These are phyloP conservation scores for Diaporthe helianthi DNA, from an alignment of 2,329 filamentous ascomycete genomes.

Conservation along the genomic window DNA sequence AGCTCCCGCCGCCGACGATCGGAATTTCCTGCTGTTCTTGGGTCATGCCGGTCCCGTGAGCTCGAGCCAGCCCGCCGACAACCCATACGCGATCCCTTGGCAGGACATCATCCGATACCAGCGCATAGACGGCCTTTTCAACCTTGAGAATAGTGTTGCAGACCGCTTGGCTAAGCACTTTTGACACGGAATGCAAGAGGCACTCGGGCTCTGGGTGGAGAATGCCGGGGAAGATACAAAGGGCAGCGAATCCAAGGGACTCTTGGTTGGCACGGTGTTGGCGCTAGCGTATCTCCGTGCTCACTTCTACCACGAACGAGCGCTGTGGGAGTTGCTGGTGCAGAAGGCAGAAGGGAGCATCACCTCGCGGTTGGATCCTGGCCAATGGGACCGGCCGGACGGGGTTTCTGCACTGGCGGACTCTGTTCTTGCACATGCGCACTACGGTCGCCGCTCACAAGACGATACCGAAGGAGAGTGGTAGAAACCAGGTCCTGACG, in stretches of 20 bases:
- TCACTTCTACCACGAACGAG: not conserved
- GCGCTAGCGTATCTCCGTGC: not conserved
- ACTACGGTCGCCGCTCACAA: not conserved
- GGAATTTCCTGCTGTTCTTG: not conserved
- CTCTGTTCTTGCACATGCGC: conserved; percentile 13
- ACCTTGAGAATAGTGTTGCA: not conserved
- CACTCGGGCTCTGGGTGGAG: not conserved
- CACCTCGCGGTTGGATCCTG: not conserved
- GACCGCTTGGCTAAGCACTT: not conserved
- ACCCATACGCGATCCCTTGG: not conserved
- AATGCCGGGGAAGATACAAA: not conserved
- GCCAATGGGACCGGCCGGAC: not conserved
- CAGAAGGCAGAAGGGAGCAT: not conserved
- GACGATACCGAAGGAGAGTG: too few species aligned
- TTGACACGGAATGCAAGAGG: not conserved
- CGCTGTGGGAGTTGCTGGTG: not conserved
- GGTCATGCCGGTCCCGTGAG: not conserved
- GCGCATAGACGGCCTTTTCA: not conserved
- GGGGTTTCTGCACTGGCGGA: not conserved
- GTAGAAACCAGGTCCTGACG: rapidly evolving
- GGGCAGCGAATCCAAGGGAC: too few species aligned
- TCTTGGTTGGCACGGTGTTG: not conserved
- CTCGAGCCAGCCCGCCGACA: not conserved
- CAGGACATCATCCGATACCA: not conserved
- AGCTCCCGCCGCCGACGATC: too few species aligned